Evolutionary conservation across 2,329 filamentous ascomycete species (phyloP), one percentile per base, ranked within the genome.

Genomic region (Fusarium udum): DNA sequence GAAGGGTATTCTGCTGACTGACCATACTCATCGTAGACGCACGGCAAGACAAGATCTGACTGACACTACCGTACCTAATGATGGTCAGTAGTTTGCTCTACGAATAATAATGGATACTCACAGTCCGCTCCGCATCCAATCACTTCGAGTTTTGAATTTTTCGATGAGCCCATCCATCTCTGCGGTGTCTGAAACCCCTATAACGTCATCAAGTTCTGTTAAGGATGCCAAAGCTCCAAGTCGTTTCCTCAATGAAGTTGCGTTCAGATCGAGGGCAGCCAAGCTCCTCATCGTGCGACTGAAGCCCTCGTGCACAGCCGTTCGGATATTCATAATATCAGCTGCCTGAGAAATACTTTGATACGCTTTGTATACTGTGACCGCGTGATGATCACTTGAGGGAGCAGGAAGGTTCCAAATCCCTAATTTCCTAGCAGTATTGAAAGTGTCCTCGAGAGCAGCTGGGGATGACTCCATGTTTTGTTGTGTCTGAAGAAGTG

Each of bases 401-500:
- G 95, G 93, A 1, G 91, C 91, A 20, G 93, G 93, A 26, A 98
- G 87, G 79, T 98, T 95, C 96, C 96, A 99, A 77, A 95, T 92
- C 75, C 96, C 95, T 22, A 98, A 85, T 73, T 92, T 92, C 67
- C 93, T 89, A 26, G 95, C 95, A 11, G 93, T 94, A 60, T 90
- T 89, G 72, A 97, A 92, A 60, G 94, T 94, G 69, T 88, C 92
- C 52, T 94, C 92, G 13, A 93, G 84, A 2, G 89, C 90, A 13
- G 87, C 83, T 5, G 88, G 85, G 8, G 88, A 88, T 34, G 85
- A 86, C 40, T 90, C 88, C 15, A 88, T 82, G 28, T 86, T 88
- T 63, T 92, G 88, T 64, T 94, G 91, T 13, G 87, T 88, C 64
- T 92, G 90, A 13, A 95, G 85, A 31, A 98, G 85, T 11, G 93